Percentiles rank a stretch among this genome's conserved stretches.
Conservation (phyloP, 2,329 filamentous ascomycete species). For the Leptographium procerum region DNA sequence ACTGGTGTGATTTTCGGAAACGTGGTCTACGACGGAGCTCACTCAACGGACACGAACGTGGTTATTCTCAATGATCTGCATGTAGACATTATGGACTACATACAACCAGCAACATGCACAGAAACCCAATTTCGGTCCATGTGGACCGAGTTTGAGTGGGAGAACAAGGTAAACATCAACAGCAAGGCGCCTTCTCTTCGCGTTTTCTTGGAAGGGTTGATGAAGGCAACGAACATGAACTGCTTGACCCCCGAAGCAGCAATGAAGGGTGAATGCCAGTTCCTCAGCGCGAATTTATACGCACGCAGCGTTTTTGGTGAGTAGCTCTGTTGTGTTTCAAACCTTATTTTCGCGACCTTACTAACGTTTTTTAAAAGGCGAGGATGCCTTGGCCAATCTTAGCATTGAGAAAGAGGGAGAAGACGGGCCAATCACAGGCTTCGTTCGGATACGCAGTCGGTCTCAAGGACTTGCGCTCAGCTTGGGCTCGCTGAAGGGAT, state of each 20-base stretch:
- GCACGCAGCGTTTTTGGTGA: constrained; percentile 95
- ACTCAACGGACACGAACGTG: constrained; percentile 86
- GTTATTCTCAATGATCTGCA: constrained; percentile 97
- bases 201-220: constrained; percentile 85
- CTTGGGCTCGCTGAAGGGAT: constrained; percentile 83
- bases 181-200: constrained; percentile 86
- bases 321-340: constrained; percentile 24
- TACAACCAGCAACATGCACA: constrained; percentile 89
- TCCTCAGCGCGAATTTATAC: constrained; percentile 93
- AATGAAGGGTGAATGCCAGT: constrained; percentile 94
- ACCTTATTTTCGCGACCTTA: background rate
- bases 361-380: constrained; percentile 45
- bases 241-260: constrained; percentile 94
- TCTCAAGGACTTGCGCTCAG: constrained; percentile 91
- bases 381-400: constrained; percentile 94
- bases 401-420: constrained; percentile 97
- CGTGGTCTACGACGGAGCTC: constrained; percentile 90
- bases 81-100: constrained; percentile 99
- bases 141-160: constrained; percentile 99
- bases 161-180: constrained; percentile 99
- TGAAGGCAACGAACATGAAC: constrained; percentile 98
- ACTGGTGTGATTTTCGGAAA: constrained; percentile 99
- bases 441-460: constrained; percentile 93
- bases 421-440: constrained; percentile 88
- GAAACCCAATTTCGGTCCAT: constrained; percentile 99